phyloP scores from a whole-genome alignment of 306 rosid species.

The Prunus campanulata region DNA sequence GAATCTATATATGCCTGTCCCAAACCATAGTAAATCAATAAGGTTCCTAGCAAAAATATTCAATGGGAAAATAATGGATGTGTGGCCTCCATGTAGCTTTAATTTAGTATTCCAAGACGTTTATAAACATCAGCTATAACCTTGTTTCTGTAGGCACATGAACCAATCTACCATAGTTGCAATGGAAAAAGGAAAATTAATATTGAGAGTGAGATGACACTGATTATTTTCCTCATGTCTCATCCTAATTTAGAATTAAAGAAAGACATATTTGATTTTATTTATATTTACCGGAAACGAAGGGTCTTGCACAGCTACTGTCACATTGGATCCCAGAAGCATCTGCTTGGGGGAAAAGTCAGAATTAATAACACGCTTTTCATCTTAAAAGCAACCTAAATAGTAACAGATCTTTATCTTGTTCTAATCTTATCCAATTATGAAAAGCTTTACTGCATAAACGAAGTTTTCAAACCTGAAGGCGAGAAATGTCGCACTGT shows the following conservation, averaged over 20 bases:
- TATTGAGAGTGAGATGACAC: no score
- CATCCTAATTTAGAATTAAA: not conserved
- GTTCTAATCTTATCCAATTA: not conserved
- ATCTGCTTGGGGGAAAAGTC: constrained; percentile 28
- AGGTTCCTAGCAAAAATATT: not conserved
- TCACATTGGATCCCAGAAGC: constrained; percentile 45
- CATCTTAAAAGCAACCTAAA: not conserved
- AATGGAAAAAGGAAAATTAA: no score
- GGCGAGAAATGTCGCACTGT: constrained; percentile 65
- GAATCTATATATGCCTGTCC: constrained; percentile 57
- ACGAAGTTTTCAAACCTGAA: constrained; percentile 36
- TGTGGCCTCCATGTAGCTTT: no score
- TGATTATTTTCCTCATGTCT: not conserved
- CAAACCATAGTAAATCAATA: constrained; percentile 8
- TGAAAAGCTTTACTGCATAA: not conserved
- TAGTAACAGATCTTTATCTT: not conserved
- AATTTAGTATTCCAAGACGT: no score
- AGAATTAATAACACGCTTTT: not conserved
- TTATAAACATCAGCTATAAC: no score
- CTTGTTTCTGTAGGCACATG: no score
- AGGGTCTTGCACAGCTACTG: constrained; percentile 66
- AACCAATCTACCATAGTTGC: no score
- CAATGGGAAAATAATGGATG: not conserved
- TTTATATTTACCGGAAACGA: constrained; percentile 53
- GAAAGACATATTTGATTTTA: not conserved